A percentile compares a stretch with the other conserved stretches of the same genome.
Evolutionary conservation across 108 stramenopile species (phyloP).

Genomic region (Cyclotella baltica): DNA sequence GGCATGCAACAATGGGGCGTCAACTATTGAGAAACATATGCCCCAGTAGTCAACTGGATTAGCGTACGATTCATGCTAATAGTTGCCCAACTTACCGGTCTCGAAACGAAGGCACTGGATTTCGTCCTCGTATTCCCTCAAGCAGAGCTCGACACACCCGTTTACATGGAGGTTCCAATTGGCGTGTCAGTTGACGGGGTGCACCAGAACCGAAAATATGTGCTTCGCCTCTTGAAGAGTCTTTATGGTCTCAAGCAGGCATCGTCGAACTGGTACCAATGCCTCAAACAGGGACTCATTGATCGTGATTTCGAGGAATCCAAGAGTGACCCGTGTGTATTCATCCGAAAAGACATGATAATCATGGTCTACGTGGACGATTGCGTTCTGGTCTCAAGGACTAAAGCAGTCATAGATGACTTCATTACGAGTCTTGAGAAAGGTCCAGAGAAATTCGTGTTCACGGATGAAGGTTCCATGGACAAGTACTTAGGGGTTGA

Average conservation of each 20-base stretch:
- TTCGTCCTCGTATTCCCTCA: background rate
- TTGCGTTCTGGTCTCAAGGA: background rate
- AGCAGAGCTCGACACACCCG: background rate
- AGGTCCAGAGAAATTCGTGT: conserved; percentile 15
- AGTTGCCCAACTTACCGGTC: background rate
- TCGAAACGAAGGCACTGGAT: conserved; percentile 1
- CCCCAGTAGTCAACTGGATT: conserved; percentile 7
- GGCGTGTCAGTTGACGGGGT: background rate
- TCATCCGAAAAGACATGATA: conserved; percentile 6
- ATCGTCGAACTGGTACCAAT: background rate
- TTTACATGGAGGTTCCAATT: background rate
- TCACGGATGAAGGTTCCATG: too few relatives aligned
- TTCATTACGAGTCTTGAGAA: too few relatives aligned
- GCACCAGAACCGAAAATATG: background rate
- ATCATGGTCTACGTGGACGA: conserved; percentile 2
- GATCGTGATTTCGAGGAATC: conserved; percentile 5
- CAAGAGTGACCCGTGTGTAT: conserved; percentile 15
- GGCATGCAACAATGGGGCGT: background rate
- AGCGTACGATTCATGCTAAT: conserved; percentile 3
- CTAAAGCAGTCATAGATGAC: background rate
- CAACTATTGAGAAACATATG: background rate
- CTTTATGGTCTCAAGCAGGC: conserved; percentile 22
- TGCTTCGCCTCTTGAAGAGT: background rate
- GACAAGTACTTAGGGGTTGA: conserved; percentile 57
- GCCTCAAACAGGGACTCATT: background rate